Conservation (phyloP, 257 asterid genomes). For the Solanum pennellii region DNA sequence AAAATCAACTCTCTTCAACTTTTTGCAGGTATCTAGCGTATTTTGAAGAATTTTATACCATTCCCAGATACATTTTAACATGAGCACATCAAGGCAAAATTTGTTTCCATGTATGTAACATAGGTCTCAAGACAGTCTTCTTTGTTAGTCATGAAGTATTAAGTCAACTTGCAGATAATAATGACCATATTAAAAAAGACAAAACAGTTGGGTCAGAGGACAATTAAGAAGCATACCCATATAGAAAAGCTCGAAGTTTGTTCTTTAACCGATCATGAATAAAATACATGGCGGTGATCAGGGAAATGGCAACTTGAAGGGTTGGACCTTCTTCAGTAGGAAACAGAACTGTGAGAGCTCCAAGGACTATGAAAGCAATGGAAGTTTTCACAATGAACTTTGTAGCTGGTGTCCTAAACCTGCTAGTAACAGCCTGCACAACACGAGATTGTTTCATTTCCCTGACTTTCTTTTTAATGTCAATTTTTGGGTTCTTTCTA, state of each 20-base stretch:
- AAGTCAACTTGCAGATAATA: neutral
- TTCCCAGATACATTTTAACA: neutral
- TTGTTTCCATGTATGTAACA: neutral
- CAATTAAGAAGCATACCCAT: slow-evolving; percentile 49
- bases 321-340: slow-evolving; percentile 99
- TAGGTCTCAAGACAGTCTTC: neutral
- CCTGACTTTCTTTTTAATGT: slow-evolving; percentile 81
- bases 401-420: slow-evolving; percentile 74
- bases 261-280: slow-evolving; percentile 70
- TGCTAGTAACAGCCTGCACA: slow-evolving; percentile 71
- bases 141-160: neutral
- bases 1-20: neutral
- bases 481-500: slow-evolving; percentile 82
- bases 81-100: neutral
- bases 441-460: slow-evolving; percentile 70
- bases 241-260: slow-evolving; percentile 63
- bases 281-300: slow-evolving; percentile 61
- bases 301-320: slow-evolving; percentile 79
- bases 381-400: slow-evolving; percentile 61
- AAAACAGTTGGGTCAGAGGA: neutral
- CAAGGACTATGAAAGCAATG: slow-evolving; percentile 60
- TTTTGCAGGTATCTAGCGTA: neutral
- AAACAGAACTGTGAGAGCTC: slow-evolving; percentile 75
- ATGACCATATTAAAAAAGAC: neutral
- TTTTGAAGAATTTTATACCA: neutral